Evolutionary conservation across 2,329 filamentous ascomycete species (phyloP).

Genomic region (Fusarium sp.): DNA sequence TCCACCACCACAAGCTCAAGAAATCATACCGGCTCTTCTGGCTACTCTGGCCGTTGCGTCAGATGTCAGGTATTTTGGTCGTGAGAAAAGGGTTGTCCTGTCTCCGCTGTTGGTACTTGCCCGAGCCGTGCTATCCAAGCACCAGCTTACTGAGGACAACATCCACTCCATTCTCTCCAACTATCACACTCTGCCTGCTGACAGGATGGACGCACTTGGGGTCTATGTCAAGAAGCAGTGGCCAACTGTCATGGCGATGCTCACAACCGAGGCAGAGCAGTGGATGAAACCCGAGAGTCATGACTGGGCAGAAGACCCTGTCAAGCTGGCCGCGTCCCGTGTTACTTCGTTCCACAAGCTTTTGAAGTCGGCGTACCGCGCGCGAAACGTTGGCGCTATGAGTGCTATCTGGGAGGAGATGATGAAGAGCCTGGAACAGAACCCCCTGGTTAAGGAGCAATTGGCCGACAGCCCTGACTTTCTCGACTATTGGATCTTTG

Average conservation of each 20-base stretch:
- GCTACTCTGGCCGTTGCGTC: constrained; percentile 46
- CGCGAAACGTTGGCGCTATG: constrained; percentile 44
- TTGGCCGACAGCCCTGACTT: constrained; percentile 48
- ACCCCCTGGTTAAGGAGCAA: constrained; percentile 39
- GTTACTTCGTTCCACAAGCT: constrained; percentile 43
- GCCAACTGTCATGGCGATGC: constrained; percentile 37
- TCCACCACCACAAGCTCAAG: constrained; percentile 33
- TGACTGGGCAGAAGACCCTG: constrained; percentile 4
- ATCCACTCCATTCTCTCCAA: constrained; percentile 34
- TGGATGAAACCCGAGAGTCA: constrained; percentile 33
- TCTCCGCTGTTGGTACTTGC: constrained; percentile 46
- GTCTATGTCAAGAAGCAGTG: constrained; percentile 46
- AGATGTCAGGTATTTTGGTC: constrained; percentile 37
- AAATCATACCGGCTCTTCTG: constrained; percentile 47
- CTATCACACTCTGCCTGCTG: constrained; percentile 22
- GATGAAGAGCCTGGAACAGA: constrained; percentile 36
- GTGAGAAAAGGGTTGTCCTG: constrained; percentile 22
- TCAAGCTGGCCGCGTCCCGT: constrained; percentile 2
- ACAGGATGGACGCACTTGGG: constrained; percentile 36
- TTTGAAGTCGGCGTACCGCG: constrained; percentile 43
- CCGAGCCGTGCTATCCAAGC: constrained; percentile 32
- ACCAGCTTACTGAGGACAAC: constrained; percentile 29
- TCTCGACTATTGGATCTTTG: constrained; percentile 53
- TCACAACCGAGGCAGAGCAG: constrained; percentile 32
- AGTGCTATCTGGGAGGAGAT: constrained; percentile 49